Conservation (phyloP, 2,329 filamentous ascomycete genomes). For the Beauveria sp. region DNA sequence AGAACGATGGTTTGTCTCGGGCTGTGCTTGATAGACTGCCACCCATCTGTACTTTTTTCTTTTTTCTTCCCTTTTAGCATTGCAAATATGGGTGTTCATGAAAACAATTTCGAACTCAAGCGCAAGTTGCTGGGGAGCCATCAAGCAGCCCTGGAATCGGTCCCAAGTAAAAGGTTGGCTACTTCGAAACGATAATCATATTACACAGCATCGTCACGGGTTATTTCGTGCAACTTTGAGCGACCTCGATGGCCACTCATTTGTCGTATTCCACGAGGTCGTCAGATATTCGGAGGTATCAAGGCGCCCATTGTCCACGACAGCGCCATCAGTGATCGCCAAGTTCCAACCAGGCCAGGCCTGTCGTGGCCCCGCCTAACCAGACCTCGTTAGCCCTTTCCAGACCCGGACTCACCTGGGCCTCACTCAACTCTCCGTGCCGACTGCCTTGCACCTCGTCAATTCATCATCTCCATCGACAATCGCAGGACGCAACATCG, state of each 20-base stretch:
- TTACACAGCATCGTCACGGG: constrained; percentile 2
- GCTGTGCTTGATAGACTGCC: too few relatives aligned
- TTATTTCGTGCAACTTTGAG: neutral
- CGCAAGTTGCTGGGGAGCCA: neutral
- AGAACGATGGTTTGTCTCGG: neutral
- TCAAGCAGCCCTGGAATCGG: neutral
- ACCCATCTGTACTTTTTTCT: too few relatives aligned
- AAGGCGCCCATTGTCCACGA: neutral
- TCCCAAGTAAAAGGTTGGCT: neutral
- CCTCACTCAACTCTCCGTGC: neutral
- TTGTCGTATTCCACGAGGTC: neutral
- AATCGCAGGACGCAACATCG: neutral
- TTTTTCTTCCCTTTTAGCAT: neutral
- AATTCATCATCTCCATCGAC: neutral
- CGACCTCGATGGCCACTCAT: neutral
- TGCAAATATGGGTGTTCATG: neutral
- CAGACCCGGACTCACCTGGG: constrained; percentile 3
- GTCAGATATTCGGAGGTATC: neutral
- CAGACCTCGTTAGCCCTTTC: neutral
- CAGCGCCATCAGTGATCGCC: neutral
- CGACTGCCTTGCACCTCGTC: neutral
- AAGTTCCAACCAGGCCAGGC: neutral
- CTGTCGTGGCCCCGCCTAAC: neutral
- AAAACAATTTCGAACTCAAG: neutral
- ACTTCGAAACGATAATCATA: neutral